Base-by-base conservation (phyloP, 2,329 filamentous ascomycete species). In the Apiospora saccharicola region DNA sequence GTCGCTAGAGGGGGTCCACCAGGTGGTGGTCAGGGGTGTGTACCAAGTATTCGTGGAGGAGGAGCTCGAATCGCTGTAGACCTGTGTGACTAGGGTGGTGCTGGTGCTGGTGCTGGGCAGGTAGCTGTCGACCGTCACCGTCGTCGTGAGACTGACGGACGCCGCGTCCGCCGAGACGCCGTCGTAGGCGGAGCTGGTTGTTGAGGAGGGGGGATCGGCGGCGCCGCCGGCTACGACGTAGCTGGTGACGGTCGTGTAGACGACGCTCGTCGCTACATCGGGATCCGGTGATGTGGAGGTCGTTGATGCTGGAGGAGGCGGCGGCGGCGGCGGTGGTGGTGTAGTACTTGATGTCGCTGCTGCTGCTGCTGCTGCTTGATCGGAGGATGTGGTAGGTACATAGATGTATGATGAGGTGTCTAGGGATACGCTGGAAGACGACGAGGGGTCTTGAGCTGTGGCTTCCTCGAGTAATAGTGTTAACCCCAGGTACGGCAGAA, bases 401-500 rank as follows among this genome's bases (percentile, higher is more conserved):
- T 41, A 7, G 7, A 30, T 4, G 26, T 34, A 16, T 19, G 51
- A 30, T 2, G 57, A 41, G 22, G 16, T n/a, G 30, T 30, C 0
- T 41, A 41, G 30, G 30, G 37, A 64, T 34, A 10, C 13, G 30
- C 8, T n/a, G 19, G 30, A 37, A 10, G 57, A 13, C 8, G 57
- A 64, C 10, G 57, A 64, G 1, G 7, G 2, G 3, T 64, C 57
- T 10, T 64, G 57, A 5, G 57, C 57, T 22, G 34, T 19, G 19
- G 34, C 19, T n/a, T 64, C 19, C 19, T 64, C 34, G 10, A 64
- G 34, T 4, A 64, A 10, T 13, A 64, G 30, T 41, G 34, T n/a
- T 22, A 64, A 13, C 57, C 57, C 57, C 22, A 64, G 57, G 34
- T 64, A 64, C 22, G 57, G 57, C 57, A 64, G 34, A 14, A 64